Base-by-base conservation (phyloP, 2,329 filamentous ascomycete species). In the Fusarium nanum region DNA sequence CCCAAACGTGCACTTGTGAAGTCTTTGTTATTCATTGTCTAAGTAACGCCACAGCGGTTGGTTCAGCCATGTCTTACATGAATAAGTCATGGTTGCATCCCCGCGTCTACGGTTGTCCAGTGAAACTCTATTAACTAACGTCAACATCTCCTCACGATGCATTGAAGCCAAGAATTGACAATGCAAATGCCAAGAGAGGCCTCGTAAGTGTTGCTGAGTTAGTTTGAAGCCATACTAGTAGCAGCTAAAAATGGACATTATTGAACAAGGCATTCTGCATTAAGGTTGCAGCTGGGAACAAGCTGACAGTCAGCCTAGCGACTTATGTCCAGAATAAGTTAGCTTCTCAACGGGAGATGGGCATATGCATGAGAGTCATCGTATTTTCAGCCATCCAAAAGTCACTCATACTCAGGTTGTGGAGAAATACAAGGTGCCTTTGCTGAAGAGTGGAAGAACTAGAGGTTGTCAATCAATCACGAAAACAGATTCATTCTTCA, bases 41-140 rank as follows among this genome's bases (percentile, higher is more conserved):
- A 41, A 52, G 49, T 28, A 53, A 41, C 49, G 49, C 49, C 49
- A 53, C 49, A 27, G 13, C 32, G 34, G n/a, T 42, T 53, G 37
- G 49, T 53, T 42, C 34, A 41, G 49, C 49, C 49, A 42, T 53
- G 49, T 53, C 49, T 53, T 11, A 13, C 9, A 53, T 41, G 11
- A 42, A 40, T 52, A 20, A 13, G 18, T 14, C 20, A 27, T 41
- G 49, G 48, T 20, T 41, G 30, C 49, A 44, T 44, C 20, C 49
- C 37, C 34, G 23, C 32, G 34, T n/a, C 8, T 53, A 42, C 23
- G 10, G 18, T 53, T n/a, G 23, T 27, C 34, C 18, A 37, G 8
- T 49, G 4, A 20, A n/a, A 27, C 23, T 41, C 9, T 41, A 37
- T 50, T 16, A 13, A 7, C 20, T 3, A 11, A 23, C 14, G 28